Evolutionary conservation across 305 asterid genomes (phyloP).

Genomic region (Salvia sclarea): DNA sequence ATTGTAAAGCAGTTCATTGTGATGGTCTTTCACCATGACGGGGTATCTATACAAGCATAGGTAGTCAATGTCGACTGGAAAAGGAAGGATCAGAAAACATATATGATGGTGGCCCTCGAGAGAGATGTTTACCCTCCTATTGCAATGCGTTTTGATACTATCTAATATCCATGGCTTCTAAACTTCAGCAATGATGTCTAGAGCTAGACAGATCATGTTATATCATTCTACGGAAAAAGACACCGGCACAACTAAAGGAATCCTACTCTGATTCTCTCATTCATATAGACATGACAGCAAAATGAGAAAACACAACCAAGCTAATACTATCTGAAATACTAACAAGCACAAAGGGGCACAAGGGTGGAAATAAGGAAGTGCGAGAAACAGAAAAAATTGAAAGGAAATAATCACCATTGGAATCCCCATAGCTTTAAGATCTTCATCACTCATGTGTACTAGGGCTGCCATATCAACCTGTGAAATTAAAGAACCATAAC

Average conservation of each 20-base stretch:
- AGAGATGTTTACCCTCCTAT: neutral
- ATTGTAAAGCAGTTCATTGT: neutral
- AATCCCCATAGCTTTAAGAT: conserved; percentile 94
- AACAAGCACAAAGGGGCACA: conserved; percentile 9
- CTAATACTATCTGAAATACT: conserved; percentile 6
- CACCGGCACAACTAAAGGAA: conserved; percentile 5
- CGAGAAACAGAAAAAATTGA: conserved; percentile 3
- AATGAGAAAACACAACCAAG: neutral
- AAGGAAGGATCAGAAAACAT: neutral
- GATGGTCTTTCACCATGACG: neutral
- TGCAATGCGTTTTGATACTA: neutral
- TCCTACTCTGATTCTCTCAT: neutral
- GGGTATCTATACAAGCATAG: neutral
- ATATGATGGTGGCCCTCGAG: neutral
- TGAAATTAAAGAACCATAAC: conserved; percentile 27
- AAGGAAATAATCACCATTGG: conserved; percentile 72
- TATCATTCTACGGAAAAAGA: neutral
- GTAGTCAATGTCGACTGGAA: neutral
- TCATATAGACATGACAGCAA: neutral
- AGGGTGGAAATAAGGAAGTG: conserved; percentile 1
- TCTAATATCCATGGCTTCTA: neutral
- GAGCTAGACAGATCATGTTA: neutral
- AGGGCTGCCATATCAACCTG: conserved; percentile 98
- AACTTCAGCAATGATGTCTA: conserved; percentile 11
- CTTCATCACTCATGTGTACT: conserved; percentile 93